Percentiles rank a stretch among this genome's conserved stretches.
These are phyloP conservation scores for Laetiporus sulphureus DNA, from an alignment of 1,284 basidiomycete genomes.

Conservation along the genomic window DNA sequence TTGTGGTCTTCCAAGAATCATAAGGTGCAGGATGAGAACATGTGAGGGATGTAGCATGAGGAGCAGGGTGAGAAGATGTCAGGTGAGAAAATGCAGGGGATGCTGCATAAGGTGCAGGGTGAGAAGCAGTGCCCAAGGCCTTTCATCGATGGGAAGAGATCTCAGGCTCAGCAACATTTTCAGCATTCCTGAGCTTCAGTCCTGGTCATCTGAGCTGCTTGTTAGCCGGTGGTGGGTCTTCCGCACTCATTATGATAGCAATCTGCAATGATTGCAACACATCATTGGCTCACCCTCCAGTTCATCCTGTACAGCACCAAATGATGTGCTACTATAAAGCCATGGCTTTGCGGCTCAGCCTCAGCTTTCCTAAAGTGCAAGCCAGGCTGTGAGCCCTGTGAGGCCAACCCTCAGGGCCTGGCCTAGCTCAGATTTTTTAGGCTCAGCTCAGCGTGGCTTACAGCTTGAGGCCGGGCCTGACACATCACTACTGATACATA, in stretches of 20 bases:
- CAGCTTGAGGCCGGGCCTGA: constrained; percentile 3
- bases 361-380: not conserved
- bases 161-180: no score
- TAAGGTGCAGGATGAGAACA: no score
- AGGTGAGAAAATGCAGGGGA: no score
- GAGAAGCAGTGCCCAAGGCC: no score
- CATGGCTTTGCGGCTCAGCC: not conserved
- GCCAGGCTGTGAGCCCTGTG: constrained; percentile 1
- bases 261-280: not conserved
- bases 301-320: not conserved
- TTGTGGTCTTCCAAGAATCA: no score
- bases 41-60: no score
- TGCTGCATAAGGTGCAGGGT: no score
- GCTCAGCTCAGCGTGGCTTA: constrained; percentile 1
- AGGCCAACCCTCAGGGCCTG: not conserved
- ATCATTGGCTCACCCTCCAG: not conserved
- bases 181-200: no score
- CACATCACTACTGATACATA: constrained; percentile 4
- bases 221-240: not conserved
- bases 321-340: not conserved
- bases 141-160: no score
- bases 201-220: no score
- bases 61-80: no score
- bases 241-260: not conserved
- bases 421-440: not conserved